A percentile compares a stretch with the other conserved stretches of the same genome.
phyloP scores from a whole-genome alignment of 2,329 filamentous ascomycete species.

The Cytospora piceicola region DNA sequence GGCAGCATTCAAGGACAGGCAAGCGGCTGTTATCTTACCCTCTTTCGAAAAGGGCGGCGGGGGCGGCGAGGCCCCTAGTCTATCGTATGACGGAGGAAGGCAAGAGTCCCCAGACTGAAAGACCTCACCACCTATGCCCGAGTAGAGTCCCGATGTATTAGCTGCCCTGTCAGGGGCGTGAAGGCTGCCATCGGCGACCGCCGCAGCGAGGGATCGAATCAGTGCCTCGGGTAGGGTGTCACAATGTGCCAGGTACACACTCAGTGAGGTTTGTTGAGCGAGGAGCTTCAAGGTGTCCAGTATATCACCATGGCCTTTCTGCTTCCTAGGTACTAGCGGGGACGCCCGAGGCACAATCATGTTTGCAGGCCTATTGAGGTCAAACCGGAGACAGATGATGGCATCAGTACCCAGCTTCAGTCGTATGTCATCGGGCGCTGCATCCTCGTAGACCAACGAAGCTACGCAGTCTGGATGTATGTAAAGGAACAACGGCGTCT shows the following conservation, averaged over 20 bases:
- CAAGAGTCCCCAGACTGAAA: neutral
- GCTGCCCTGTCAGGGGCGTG: slow-evolving; percentile 42
- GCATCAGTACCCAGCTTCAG: neutral
- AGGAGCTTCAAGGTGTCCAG: slow-evolving; percentile 19
- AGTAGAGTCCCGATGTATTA: slow-evolving; percentile 51
- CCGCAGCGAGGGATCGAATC: neutral
- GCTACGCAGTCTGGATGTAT: slow-evolving; percentile 2
- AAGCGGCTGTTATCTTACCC: neutral
- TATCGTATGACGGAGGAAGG: slow-evolving; percentile 5
- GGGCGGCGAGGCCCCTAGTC: neutral
- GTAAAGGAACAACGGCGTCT: slow-evolving; percentile 11
- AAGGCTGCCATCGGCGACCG: neutral
- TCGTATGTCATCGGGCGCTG: neutral
- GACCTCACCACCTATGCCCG: slow-evolving; percentile 37
- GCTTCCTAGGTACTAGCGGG: neutral
- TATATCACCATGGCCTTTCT: slow-evolving; percentile 7
- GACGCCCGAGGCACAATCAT: slow-evolving; percentile 3
- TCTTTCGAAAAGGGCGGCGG: neutral
- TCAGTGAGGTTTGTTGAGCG: slow-evolving; percentile 9
- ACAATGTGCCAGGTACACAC: slow-evolving; percentile 7
- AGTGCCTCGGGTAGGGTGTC: neutral
- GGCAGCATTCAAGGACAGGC: neutral
- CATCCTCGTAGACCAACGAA: neutral
- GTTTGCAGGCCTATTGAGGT: slow-evolving; percentile 3
- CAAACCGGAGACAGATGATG: neutral